Evolutionary conservation across 306 rosid genomes (phyloP).

Genomic region (Fragaria vesca): DNA sequence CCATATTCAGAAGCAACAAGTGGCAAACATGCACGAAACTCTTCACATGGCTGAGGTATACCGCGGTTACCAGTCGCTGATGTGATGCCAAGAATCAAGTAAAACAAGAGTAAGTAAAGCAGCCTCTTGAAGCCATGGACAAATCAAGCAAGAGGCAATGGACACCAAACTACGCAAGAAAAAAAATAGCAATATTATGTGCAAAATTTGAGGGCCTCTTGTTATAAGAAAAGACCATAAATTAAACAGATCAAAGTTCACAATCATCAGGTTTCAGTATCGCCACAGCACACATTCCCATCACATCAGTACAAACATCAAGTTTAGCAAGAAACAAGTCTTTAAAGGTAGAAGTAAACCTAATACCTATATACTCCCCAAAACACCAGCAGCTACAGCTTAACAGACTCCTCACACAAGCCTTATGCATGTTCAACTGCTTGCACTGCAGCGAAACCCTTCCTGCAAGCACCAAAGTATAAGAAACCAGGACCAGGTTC

Average conservation of each 20-base stretch:
- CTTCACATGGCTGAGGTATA: slow-evolving; percentile 24
- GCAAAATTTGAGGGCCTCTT: slow-evolving; percentile 15
- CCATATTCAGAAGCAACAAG: neutral
- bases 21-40: slow-evolving; percentile 7
- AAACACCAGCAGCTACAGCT: slow-evolving; percentile 46
- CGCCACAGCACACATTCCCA: slow-evolving; percentile 38
- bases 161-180: neutral
- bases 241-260: slow-evolving; percentile 31
- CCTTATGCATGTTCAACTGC: slow-evolving; percentile 32
- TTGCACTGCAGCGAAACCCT: slow-evolving; percentile 35
- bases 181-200: neutral
- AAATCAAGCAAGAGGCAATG: neutral
- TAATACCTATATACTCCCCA: slow-evolving; percentile 37
- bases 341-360: slow-evolving; percentile 32
- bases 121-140: neutral
- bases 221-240: slow-evolving; percentile 13
- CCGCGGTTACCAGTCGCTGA: neutral
- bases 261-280: slow-evolving; percentile 41
- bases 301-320: slow-evolving; percentile 43
- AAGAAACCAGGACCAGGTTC: neutral
- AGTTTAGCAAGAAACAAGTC: slow-evolving; percentile 40
- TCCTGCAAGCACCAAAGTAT: slow-evolving; percentile 50
- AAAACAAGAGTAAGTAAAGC: neutral
- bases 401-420: slow-evolving; percentile 37
- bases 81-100: neutral